Evolutionary conservation across 305 asterid genomes (phyloP), one percentile per base, ranked within the genome.

Genomic region (Fraxinus greggii): DNA sequence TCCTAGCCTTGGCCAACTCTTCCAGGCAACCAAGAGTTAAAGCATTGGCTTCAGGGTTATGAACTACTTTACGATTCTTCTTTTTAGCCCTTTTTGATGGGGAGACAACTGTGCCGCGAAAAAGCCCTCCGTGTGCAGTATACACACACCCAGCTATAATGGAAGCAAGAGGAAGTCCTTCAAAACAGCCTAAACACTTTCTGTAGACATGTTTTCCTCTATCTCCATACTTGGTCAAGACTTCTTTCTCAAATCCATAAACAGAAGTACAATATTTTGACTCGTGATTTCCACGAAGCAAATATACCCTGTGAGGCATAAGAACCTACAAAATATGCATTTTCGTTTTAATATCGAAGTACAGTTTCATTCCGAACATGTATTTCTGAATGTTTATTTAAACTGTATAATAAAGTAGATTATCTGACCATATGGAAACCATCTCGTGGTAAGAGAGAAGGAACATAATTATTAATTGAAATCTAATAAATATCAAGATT

Each of bases 41-140:
- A 63, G 89, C 76, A 83, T 78, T 85, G 40, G 75, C 74, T 76
- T 86, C 90, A 40, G 95, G 92, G 83, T 86, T 91, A 79, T 86
- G 87, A 86, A 86, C 83, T 79, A 92, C 84, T 83, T 91, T 95
- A 33, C 93, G 89, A 33, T 89, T 94, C 89, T 93, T 95, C 90
- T 93, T 95, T 87, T 92, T 95, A 76, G 92, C 86, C 90, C 98
- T 93, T 88, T 93, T 94, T 31, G 91, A 84, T 63, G 97, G 96
- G 48, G 91, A 89, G 79, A 78, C 77, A 85, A 86, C 75, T 0
- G 87, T 80, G 75, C 97, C 94, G 35, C 98, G 99, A 77, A 94
- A 95, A 85, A 95, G 92, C 51, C 99, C 99, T 38, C 99, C 99
- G 79, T 95, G 99, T 48, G 98, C 98, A 63, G 98, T 95, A 85